Evolutionary conservation across 257 asterid genomes (phyloP).

Genomic region (Nicotiana knightiana): DNA sequence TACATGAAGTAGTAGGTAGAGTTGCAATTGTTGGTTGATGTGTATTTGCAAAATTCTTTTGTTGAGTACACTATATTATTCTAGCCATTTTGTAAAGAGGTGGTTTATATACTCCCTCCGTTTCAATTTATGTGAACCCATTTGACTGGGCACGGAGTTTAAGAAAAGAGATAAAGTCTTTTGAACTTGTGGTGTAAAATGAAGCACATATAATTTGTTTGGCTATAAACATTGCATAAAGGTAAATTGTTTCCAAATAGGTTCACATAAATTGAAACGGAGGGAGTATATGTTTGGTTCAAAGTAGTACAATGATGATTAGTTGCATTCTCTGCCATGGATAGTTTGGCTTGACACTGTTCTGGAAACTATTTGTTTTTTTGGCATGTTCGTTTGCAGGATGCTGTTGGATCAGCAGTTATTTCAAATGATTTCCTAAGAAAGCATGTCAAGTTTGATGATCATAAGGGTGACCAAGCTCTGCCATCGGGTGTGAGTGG

Average conservation of each 20-base stretch:
- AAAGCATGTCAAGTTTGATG: conserved; percentile 16
- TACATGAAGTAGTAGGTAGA: neutral
- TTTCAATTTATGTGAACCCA: too few relatives aligned
- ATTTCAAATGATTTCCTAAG: neutral
- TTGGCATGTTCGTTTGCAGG: conserved; percentile 7
- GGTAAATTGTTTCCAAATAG: too few relatives aligned
- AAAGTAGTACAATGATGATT: neutral
- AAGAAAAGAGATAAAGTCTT: too few relatives aligned
- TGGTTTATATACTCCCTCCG: neutral
- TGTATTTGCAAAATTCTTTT: neutral
- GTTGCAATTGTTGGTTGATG: neutral
- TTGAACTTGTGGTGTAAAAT: too few relatives aligned
- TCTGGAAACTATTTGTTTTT: neutral
- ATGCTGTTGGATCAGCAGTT: conserved; percentile 8
- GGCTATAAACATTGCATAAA: too few relatives aligned
- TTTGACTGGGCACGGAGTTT: too few relatives aligned
- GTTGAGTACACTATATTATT: neutral
- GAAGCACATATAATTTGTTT: too few relatives aligned
- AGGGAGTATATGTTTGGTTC: neutral
- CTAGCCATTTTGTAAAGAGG: neutral
- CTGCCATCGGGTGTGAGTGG: conserved; percentile 17
- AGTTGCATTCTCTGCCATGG: neutral
- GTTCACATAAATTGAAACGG: too few relatives aligned
- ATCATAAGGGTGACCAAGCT: conserved; percentile 8
- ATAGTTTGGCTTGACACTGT: neutral